phyloP scores from a whole-genome alignment of 371 early-diverging fungal species.

The Apophysomyces elegans region DNA sequence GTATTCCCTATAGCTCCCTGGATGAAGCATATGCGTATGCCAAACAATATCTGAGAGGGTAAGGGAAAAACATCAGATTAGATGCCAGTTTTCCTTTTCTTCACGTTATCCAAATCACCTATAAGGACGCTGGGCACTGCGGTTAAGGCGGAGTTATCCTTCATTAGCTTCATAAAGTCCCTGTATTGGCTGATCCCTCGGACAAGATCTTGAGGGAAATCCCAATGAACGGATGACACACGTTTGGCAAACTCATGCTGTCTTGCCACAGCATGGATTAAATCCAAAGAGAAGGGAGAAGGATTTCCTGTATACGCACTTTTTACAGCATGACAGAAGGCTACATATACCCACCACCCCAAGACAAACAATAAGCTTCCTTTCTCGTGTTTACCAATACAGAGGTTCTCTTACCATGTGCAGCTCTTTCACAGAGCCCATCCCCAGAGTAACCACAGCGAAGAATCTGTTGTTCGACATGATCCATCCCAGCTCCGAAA shows the following conservation, averaged over 20 bases:
- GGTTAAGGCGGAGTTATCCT: conserved; percentile 19
- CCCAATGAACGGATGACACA: conserved; percentile 21
- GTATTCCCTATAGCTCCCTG: conserved; percentile 35
- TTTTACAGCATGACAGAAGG: not conserved
- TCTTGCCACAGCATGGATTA: conserved; percentile 38
- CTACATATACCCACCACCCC: not conserved
- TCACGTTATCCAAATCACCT: conserved; percentile 2
- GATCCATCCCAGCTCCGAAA: too few relatives aligned
- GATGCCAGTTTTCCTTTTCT: too few relatives aligned
- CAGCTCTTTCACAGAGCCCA: too few relatives aligned
- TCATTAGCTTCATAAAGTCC: conserved; percentile 25
- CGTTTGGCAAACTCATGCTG: conserved; percentile 36
- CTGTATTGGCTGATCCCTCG: conserved; percentile 22
- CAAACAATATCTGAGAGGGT: conserved; percentile 26
- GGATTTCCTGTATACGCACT: conserved; percentile 22
- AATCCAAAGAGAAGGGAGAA: conserved; percentile 23
- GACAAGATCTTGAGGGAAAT: conserved; percentile 3
- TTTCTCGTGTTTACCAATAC: too few relatives aligned
- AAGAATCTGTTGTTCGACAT: too few relatives aligned
- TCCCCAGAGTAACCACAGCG: too few relatives aligned
- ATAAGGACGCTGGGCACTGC: conserved; percentile 47
- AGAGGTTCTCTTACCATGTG: too few relatives aligned
- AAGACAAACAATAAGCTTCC: too few relatives aligned
- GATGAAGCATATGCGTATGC: conserved; percentile 55
- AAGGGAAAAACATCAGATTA: not conserved